Base-by-base conservation (phyloP, 768 basidiomycete genomes). In the Baorangia bicolor region DNA sequence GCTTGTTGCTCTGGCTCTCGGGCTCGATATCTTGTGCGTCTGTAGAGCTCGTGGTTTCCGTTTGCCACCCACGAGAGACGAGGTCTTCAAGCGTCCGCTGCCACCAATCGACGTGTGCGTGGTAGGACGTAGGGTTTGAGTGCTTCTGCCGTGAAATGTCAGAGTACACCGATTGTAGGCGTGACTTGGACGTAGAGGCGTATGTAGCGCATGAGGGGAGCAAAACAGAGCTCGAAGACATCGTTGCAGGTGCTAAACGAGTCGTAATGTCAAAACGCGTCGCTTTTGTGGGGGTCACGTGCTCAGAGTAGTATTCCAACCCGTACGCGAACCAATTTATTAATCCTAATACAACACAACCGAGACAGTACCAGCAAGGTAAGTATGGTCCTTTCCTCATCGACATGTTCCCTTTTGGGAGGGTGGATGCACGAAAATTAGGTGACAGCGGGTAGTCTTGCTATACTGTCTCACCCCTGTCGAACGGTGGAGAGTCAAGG, bases 51-150 rank as follows among this genome's bases (percentile, higher is more conserved):
- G 62, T 64, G 12, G 53, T 62, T 11, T 51, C 65, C 40, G 48
- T 66, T 56, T 88, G 84, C 64, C 84, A 73, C 1, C 88, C 88
- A 25, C 74, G 76, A 50, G 76, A 67, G n/a, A 87, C 81, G 37
- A 88, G 66, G 16, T 75, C 75, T 61, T 88, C 81, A 10, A 94
- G 76, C 0, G 84, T 82, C 42, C 75, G 74, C 33, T 81, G 83
- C 95, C 95, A 98, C 94, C 94, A 98, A 51, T 87, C 83, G 30
- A 93, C 75, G 65, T 91, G 90, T 12, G 91, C 83, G 46, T 83
- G 73, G 69, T 87, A 97, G 5, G 91, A 86, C 2, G 87, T 80
- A 0, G 92, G 89, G 69, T 98, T 95, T 1, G 92, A 88, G 45
- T 83, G 76, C 63, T 88, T 91, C 73, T 95, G 92, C 13, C 85